Conservation (phyloP, 805 yeast genomes). For the Candida berthetii region DNA sequence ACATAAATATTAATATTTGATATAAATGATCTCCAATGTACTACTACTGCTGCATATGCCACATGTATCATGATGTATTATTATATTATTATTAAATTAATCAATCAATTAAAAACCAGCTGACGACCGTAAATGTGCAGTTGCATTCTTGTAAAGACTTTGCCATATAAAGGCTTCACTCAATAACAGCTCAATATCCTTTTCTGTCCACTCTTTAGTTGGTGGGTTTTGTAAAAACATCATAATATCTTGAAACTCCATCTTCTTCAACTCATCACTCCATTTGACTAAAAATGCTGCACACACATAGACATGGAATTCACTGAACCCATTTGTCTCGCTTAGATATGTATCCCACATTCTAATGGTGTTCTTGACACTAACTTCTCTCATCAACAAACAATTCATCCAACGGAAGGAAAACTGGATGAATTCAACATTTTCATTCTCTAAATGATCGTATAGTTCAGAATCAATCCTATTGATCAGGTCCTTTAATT, state of each 20-base stretch:
- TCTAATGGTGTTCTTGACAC: conserved; percentile 69
- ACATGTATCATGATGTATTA: too few relatives aligned
- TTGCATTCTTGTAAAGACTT: conserved; percentile 80
- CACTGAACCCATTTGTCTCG: conserved; percentile 75
- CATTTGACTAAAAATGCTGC: conserved; percentile 93
- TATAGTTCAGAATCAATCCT: conserved; percentile 74
- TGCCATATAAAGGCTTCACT: conserved; percentile 99
- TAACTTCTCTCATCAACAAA: conserved; percentile 87
- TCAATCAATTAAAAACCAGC: too few relatives aligned
- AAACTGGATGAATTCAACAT: conserved; percentile 92
- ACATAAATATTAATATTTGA: too few relatives aligned
- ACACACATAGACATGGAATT: conserved; percentile 94
- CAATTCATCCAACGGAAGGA: conserved; percentile 99
- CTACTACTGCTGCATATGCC: too few relatives aligned
- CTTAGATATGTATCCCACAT: conserved; percentile 97
- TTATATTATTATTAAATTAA: too few relatives aligned
- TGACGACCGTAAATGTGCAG: conserved; percentile 56
- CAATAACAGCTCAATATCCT: conserved; percentile 83
- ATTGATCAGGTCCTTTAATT: conserved; percentile 67
- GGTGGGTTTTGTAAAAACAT: conserved; percentile 90
- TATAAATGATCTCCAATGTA: too few relatives aligned
- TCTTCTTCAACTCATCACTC: conserved; percentile 66
- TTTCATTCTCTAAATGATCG: conserved; percentile 70
- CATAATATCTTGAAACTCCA: conserved; percentile 94
- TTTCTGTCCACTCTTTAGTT: conserved; percentile 77